Base-by-base conservation (phyloP, 495 filamentous ascomycete genomes). In the Penicillium ochrochloron region DNA sequence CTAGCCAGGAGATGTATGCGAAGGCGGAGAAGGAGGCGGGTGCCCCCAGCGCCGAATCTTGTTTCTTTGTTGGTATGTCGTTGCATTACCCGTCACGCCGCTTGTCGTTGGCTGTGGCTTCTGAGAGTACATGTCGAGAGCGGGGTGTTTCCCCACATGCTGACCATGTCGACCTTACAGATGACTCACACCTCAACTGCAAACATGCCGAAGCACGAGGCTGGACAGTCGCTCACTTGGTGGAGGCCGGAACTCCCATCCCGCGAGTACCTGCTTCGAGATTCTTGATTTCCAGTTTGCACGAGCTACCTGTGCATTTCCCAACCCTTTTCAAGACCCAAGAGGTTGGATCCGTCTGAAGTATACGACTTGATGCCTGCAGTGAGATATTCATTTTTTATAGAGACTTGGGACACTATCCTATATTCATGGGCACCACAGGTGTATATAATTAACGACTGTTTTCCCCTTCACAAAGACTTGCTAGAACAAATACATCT, bases 1-100 rank as follows among this genome's bases (percentile, higher is more conserved):
- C 95, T 5, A 85, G 89, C 60, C 76, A 78, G 60, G 88, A 87
- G 44, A 96, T 97, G 93, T 97, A 87, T 73, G 86, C 84, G 31
- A 96, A 94, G 78, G 94, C 85, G 10, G 83, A 84, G 83, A 79
- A 66, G 59, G 85, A 93, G 60, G 89, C 90, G 0, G 85, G 83
- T 4, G 85, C 85, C 1, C 78, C 82, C 29, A 81, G 79, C 37
- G 70, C 70, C 21, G 83, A 87, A 52, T 78, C 88, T 44, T 96
- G 92, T 75, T 96, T 87, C 66, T 97, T 97, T 76, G 92, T 97
- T 66, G 92, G 92, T 92, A 81, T 67, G 89, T 78, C n/a, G 21
- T 33, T 35, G 37, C 39, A 25, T 17, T 39, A 11, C 15, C 23
- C 27, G 29, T 19, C 29, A 29, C 25, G 23, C 52, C n/a, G 21